A percentile compares a stretch with the other conserved stretches of the same genome.
These are phyloP conservation scores for Solanum arcanum DNA, from an alignment of 257 asterid genomes.

Conservation along the genomic window DNA sequence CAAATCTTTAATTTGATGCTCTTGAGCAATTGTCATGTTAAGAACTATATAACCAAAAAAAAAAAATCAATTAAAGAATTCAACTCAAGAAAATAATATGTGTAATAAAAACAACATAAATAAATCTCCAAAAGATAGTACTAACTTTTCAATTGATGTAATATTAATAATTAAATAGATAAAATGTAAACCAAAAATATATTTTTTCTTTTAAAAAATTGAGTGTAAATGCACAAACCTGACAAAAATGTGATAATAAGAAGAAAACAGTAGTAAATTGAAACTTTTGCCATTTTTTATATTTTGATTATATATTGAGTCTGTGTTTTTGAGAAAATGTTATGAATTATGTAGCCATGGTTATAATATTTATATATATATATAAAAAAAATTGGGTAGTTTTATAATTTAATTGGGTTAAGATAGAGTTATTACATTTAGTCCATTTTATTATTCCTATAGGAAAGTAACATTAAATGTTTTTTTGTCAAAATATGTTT, in stretches of 20 bases:
- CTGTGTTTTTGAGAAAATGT: neutral
- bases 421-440: neutral
- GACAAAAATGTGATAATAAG: neutral
- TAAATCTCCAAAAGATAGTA: neutral
- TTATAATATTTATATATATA: too few species aligned
- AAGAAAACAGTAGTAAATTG: neutral
- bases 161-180: neutral
- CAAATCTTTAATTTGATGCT: neutral
- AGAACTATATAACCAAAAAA: neutral
- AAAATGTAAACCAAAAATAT: too few species aligned
- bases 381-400: neutral
- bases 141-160: neutral
- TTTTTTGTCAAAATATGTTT: neutral
- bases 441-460: neutral
- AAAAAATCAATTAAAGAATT: neutral
- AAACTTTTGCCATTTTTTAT: too few species aligned
- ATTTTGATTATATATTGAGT: neutral
- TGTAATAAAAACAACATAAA: too few species aligned
- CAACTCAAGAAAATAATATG: neutral
- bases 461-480: neutral
- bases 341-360: neutral
- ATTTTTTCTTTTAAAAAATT: too few species aligned
- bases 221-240: neutral
- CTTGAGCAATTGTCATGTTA: neutral
- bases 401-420: neutral